Evolutionary conservation across 768 basidiomycete genomes (phyloP).

Genomic region (Paxillus ammoniavirescens): DNA sequence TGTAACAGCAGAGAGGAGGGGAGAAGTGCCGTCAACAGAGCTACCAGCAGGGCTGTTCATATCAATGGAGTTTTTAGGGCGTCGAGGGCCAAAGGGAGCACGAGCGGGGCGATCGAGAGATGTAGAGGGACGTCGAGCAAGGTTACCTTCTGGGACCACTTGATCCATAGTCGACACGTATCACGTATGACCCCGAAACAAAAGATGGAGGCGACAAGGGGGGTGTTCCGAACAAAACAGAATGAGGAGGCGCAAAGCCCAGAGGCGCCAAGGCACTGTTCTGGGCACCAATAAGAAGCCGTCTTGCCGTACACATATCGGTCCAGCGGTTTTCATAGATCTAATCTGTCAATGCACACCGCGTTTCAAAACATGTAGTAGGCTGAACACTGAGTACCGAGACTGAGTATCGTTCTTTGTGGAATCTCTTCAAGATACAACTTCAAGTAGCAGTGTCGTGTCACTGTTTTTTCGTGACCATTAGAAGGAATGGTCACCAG

Average conservation of each 20-base stretch:
- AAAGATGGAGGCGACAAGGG: not conserved
- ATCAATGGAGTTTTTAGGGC: constrained; percentile 14
- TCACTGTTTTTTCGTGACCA: not conserved
- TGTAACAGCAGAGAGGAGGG: not conserved
- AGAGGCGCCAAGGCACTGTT: not conserved
- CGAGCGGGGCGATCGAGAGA: constrained; percentile 24
- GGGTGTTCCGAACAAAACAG: constrained; percentile 1
- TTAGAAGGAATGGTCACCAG: too few species aligned
- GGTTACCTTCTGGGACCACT: constrained; percentile 9
- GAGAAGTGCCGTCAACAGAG: constrained; percentile 8
- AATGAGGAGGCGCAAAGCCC: not conserved
- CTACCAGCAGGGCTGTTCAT: constrained; percentile 2
- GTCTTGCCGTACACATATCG: not conserved
- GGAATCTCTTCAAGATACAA: too few species aligned
- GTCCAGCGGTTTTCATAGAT: not conserved
- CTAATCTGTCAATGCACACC: constrained; percentile 7
- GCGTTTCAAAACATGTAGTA: not conserved
- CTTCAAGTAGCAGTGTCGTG: too few species aligned
- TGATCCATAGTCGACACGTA: constrained; percentile 11
- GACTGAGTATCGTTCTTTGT: not conserved
- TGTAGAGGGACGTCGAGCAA: constrained; percentile 9
- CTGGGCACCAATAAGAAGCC: constrained; percentile 6
- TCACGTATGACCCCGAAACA: not conserved
- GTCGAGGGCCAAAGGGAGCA: constrained; percentile 21
- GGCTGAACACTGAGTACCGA: not conserved